Base-by-base conservation (phyloP, 495 filamentous ascomycete genomes). In the Aspergillus taichungensis region DNA sequence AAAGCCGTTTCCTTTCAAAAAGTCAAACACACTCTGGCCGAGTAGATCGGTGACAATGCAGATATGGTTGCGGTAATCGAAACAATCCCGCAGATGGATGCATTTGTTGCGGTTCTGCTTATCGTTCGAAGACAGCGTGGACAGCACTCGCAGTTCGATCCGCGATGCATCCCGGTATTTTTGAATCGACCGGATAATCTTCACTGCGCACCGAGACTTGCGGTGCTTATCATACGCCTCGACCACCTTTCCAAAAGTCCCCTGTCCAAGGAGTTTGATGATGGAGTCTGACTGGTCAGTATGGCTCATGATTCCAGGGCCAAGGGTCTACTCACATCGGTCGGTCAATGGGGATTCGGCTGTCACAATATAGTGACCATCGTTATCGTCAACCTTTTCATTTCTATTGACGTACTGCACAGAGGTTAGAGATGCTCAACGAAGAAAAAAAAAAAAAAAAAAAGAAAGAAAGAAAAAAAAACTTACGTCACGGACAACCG, bases 21-120 rank as follows among this genome's bases (percentile, higher is more conserved):
- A 98, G 69, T 98, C 92, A 63, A 98, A 98, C 13, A 98, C 92
- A 58, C 91, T 96, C 55, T 95, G 90, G 14, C 92, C 92, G 14
- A 96, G 75, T 13, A 98, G 72, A 62, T 96, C 92, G 61, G 94
- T 98, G 53, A 98, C 92, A 55, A 98, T 98, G 73, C 92, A 98
- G 54, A 98, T 98, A 61, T 98, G 92, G 41, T 92, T 92, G 13
- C 91, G 80, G 71, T 84, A 97, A 61, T 98, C 92, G 68, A 98
- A 98, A 66, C 90, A 96, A 57, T 98, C 92, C 27, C 91, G 80
- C 18, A 98, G 74, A 62, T 98, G 92, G 42, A 98, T 98, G 69
- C 92, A 98, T 47, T 92, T 84, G 64, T 98, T 98, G 34, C 87
- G 81, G 59, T 98, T 98, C 48, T 82, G 76, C 46, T 80, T 79